Evolutionary conservation across 306 rosid genomes (phyloP).

Genomic region (Begonia fuchsioides): DNA sequence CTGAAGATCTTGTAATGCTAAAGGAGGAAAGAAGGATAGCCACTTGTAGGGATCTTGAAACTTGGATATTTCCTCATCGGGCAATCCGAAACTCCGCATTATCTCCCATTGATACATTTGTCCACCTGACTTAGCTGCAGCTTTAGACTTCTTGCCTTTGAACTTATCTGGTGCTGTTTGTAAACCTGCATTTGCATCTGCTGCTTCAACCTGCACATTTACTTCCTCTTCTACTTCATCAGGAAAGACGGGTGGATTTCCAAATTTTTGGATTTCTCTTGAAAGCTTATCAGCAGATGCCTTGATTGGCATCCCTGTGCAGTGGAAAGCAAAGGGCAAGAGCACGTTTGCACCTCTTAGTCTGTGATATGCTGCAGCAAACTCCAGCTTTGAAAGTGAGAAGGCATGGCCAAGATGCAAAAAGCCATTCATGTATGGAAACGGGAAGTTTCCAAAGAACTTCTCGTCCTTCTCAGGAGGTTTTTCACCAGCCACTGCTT

Average conservation of each 20-base stretch:
- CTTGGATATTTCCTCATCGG: slow-evolving; percentile 57
- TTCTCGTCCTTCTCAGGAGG: slow-evolving; percentile 53
- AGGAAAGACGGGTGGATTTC: slow-evolving; percentile 64
- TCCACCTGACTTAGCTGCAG: slow-evolving; percentile 47
- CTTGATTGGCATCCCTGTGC: slow-evolving; percentile 98
- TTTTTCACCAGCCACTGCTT: slow-evolving; percentile 50
- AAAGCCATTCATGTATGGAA: slow-evolving; percentile 85
- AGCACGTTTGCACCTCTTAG: slow-evolving; percentile 79
- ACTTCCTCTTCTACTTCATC: slow-evolving; percentile 20
- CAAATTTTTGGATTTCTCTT: slow-evolving; percentile 58
- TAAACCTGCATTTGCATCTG: slow-evolving; percentile 17
- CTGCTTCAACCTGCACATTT: slow-evolving; percentile 19
- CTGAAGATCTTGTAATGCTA: slow-evolving; percentile 81
- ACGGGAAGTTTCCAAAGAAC: slow-evolving; percentile 86
- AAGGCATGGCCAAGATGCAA: slow-evolving; percentile 82
- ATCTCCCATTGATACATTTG: slow-evolving; percentile 85
- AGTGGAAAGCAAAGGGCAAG: slow-evolving; percentile 77
- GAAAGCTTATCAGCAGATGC: slow-evolving; percentile 89
- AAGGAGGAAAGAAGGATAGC: slow-evolving; percentile 75
- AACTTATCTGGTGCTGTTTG: slow-evolving; percentile 37
- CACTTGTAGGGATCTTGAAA: slow-evolving; percentile 74
- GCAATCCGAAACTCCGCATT: slow-evolving; percentile 77
- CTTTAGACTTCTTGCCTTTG: slow-evolving; percentile 90
- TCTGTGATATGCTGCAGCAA: slow-evolving; percentile 76
- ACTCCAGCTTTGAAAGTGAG: slow-evolving; percentile 67